Evolutionary conservation across 129 eudicot genomes (phyloP).

Genomic region (Centrapalus pauciflorus): DNA sequence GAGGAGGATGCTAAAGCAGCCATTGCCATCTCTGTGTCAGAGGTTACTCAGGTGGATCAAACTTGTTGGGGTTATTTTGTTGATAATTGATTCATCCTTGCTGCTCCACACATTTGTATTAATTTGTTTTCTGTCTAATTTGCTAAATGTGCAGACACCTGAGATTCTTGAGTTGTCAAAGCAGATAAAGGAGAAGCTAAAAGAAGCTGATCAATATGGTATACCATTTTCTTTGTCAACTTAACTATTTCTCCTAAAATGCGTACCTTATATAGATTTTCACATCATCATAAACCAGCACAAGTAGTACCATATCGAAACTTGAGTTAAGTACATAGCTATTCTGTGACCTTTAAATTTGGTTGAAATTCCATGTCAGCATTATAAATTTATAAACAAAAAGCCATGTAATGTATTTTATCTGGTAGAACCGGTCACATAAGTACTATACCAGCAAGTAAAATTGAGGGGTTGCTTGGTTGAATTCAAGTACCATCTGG

Average conservation of each 20-base stretch:
- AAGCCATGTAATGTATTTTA: no score
- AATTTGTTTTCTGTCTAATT: neutral
- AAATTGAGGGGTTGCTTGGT: no score
- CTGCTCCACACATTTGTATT: neutral
- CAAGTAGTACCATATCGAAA: neutral
- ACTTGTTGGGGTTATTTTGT: neutral
- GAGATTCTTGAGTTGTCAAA: slow-evolving; percentile 81
- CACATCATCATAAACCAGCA: neutral
- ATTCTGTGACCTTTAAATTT: no score
- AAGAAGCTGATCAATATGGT: slow-evolving; percentile 86
- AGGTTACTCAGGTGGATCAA: slow-evolving; percentile 62
- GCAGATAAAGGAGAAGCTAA: slow-evolving; percentile 83
- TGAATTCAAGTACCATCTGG: no score
- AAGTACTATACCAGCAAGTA: no score
- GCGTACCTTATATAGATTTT: neutral
- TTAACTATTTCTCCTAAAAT: neutral
- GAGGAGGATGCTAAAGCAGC: slow-evolving; percentile 99
- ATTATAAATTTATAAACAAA: no score
- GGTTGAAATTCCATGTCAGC: no score
- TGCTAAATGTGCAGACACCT: slow-evolving; percentile 55
- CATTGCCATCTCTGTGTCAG: slow-evolving; percentile 89
- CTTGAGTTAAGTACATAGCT: no score
- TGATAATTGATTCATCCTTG: neutral
- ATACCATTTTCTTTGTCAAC: neutral
- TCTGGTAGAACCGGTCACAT: no score